Conservation (phyloP, 73 alveolate species). For the Tetrahymena malaccensis region DNA sequence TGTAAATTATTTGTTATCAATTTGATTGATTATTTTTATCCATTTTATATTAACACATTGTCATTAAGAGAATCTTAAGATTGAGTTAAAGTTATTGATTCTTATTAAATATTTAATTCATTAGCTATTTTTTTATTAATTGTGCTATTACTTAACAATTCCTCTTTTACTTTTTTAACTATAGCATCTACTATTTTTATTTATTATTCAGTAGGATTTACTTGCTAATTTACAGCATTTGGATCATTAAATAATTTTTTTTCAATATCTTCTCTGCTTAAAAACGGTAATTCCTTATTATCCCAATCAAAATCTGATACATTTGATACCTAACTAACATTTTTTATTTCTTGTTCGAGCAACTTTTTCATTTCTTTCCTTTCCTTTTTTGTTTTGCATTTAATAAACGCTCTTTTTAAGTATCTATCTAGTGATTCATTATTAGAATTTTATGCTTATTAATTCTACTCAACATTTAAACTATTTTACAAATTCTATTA, state of each 20-base stretch:
- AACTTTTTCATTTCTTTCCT: neutral
- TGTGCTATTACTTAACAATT: neutral
- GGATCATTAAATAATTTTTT: neutral
- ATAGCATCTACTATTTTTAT: neutral
- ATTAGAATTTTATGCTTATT: neutral
- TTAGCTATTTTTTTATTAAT: too few relatives aligned
- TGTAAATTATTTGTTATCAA: neutral
- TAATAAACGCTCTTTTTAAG: neutral
- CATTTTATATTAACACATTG: neutral
- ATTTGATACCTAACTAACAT: neutral
- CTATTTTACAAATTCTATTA: neutral
- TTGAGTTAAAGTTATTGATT: neutral
- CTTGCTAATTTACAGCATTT: neutral
- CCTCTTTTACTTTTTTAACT: neutral
- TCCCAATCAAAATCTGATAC: neutral
- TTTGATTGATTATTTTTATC: neutral
- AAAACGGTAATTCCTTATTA: neutral
- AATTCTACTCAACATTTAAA: neutral
- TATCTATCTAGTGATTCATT: neutral
- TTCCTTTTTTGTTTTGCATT: neutral
- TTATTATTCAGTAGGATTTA: neutral
- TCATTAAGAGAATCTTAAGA: neutral
- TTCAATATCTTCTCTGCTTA: neutral
- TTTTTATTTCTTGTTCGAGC: neutral
- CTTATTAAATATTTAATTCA: neutral